Percentiles rank a stretch among this genome's conserved stretches.
Evolutionary conservation across 495 filamentous ascomycete species (phyloP).

Genomic region (Penicillium manginii): DNA sequence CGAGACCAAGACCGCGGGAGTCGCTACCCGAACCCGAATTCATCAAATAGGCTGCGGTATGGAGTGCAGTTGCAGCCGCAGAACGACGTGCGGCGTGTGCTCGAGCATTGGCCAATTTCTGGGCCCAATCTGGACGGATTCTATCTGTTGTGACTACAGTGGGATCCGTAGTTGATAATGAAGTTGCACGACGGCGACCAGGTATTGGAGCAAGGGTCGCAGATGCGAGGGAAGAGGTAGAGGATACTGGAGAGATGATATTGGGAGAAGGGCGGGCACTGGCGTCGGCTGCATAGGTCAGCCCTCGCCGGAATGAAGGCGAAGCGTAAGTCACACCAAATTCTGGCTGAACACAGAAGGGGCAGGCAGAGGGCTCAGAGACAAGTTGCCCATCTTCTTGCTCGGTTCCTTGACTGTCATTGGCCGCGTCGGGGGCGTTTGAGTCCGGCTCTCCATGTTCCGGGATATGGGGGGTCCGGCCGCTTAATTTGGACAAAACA

Average conservation of each 20-base stretch:
- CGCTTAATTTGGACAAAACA: slow-evolving; percentile 99
- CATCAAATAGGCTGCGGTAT: slow-evolving; percentile 94
- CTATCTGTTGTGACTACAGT: slow-evolving; percentile 88
- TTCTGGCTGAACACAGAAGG: slow-evolving; percentile 92
- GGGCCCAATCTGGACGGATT: slow-evolving; percentile 91
- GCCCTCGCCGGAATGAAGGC: slow-evolving; percentile 83
- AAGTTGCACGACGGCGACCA: slow-evolving; percentile 71
- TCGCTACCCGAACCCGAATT: slow-evolving; percentile 60
- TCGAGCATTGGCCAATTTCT: slow-evolving; percentile 83
- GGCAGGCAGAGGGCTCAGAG: slow-evolving; percentile 90
- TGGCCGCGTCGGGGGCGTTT: slow-evolving; percentile 43
- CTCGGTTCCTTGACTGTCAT: slow-evolving; percentile 42
- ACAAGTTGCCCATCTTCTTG: slow-evolving; percentile 69
- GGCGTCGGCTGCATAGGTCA: slow-evolving; percentile 65
- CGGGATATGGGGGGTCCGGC: slow-evolving; percentile 92
- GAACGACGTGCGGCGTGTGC: slow-evolving; percentile 83
- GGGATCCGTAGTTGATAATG: slow-evolving; percentile 77
- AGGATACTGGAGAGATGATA: slow-evolving; percentile 73
- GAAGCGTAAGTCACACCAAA: slow-evolving; percentile 93
- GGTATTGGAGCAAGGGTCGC: slow-evolving; percentile 32
- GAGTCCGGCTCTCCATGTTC: slow-evolving; percentile 71
- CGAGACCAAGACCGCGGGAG: slow-evolving; percentile 49
- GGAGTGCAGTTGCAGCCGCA: slow-evolving; percentile 90
- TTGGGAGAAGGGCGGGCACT: slow-evolving; percentile 44
- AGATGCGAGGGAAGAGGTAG: slow-evolving; percentile 56